A percentile compares a stretch with the other conserved stretches of the same genome.
These are phyloP conservation scores for Neurospora sp. DNA, from an alignment of 495 filamentous ascomycete genomes.

Conservation along the genomic window DNA sequence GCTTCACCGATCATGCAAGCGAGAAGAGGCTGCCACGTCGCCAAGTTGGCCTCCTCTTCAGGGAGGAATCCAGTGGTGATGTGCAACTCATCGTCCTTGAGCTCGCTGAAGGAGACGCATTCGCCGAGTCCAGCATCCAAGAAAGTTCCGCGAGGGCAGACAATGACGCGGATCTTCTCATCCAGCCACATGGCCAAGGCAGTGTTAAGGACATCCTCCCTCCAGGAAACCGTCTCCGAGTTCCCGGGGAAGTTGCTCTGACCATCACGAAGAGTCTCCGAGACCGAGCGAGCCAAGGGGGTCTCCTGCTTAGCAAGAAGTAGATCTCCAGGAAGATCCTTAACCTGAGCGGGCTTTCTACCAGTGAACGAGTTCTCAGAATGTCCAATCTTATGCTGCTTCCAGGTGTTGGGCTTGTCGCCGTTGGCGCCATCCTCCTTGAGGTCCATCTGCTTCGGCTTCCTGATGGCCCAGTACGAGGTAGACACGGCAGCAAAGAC, in stretches of 20 bases:
- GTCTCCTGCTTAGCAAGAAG: neutral
- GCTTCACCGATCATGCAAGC: conserved; percentile 4
- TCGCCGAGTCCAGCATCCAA: conserved; percentile 3
- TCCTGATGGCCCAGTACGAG: conserved; percentile 11
- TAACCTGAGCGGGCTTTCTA: neutral
- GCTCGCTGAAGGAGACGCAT: conserved; percentile 4
- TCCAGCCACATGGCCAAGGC: conserved; percentile 6
- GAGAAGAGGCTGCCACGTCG: conserved; percentile 1
- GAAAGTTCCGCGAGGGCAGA: conserved; percentile 3
- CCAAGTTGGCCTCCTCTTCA: neutral
- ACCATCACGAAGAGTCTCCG: conserved; percentile 1
- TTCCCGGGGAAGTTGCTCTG: neutral
- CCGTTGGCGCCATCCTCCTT: neutral
- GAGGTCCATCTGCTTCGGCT: neutral
- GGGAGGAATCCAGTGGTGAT: conserved; percentile 4
- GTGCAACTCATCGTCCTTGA: neutral
- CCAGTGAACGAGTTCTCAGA: neutral
- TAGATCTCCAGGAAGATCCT: neutral
- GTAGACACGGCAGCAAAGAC: conserved; percentile 10
- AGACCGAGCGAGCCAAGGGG: neutral
- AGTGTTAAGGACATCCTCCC: neutral
- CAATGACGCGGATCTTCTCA: conserved; percentile 1
- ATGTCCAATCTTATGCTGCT: neutral
- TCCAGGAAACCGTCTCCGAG: neutral
- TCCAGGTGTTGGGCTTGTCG: neutral